These are phyloP conservation scores for Oryza glumipatula DNA, from an alignment of 176 grass and related monocot genomes.

Conservation along the genomic window DNA sequence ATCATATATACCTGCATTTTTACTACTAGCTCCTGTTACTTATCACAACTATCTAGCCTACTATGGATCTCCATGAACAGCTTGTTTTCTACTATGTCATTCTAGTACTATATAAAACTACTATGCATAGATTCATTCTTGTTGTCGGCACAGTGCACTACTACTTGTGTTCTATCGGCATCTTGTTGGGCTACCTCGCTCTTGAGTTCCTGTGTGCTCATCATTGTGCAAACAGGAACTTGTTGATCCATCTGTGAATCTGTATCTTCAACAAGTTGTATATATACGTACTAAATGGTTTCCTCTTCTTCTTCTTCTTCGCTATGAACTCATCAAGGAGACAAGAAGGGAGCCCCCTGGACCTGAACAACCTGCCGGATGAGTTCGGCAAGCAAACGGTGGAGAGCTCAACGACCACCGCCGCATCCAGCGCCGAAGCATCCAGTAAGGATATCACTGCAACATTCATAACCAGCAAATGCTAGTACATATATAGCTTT, in stretches of 20 bases:
- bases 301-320: neutral
- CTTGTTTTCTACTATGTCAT: slow-evolving; percentile 29
- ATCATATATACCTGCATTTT: neutral
- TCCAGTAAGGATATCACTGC: slow-evolving; percentile 43
- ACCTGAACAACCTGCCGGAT: slow-evolving; percentile 96
- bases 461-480: neutral
- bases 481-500: neutral
- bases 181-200: neutral
- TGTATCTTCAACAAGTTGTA: neutral
- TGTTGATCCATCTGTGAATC: neutral
- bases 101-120: slow-evolving; percentile 4
- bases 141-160: slow-evolving; percentile 12
- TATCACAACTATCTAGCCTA: neutral
- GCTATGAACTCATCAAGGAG: slow-evolving; percentile 64
- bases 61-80: slow-evolving; percentile 31
- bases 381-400: slow-evolving; percentile 85
- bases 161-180: slow-evolving; percentile 26
- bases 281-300: neutral
- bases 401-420: slow-evolving; percentile 90
- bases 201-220: slow-evolving; percentile 30
- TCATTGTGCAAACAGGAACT: slow-evolving; percentile 30
- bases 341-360: slow-evolving; percentile 78
- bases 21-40: slow-evolving; percentile 14
- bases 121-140: neutral
- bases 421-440: slow-evolving; percentile 61